A percentile compares a stretch with the other conserved stretches of the same genome.
These are phyloP conservation scores for Cenchrus fungigraminus DNA, from an alignment of 176 grass and related monocot species.

Conservation along the genomic window DNA sequence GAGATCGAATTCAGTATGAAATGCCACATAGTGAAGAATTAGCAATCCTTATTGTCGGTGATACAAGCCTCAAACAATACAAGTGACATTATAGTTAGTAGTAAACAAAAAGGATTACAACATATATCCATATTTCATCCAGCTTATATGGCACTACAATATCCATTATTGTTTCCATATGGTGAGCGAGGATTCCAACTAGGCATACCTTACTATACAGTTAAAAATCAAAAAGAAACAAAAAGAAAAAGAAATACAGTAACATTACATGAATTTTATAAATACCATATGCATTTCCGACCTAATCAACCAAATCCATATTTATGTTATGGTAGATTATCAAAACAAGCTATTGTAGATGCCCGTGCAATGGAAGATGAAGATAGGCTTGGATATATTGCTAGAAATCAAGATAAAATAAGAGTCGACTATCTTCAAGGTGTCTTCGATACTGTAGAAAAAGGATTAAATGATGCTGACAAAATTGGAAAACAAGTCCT, in stretches of 20 bases:
- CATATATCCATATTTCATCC: background rate
- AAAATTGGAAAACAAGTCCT: background rate
- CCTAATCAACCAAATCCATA: too few species aligned
- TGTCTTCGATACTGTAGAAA: background rate
- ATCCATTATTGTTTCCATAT: conserved; percentile 21
- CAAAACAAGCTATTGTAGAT: background rate
- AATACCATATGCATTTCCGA: too few species aligned
- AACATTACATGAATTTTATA: background rate
- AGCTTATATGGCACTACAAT: background rate
- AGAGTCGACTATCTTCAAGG: background rate
- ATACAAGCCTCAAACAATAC: too few species aligned
- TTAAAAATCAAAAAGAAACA: too few species aligned
- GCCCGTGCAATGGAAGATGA: background rate
- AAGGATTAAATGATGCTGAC: background rate
- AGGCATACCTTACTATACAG: background rate
- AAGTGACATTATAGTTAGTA: too few species aligned
- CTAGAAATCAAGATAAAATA: background rate
- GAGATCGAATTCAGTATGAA: too few species aligned
- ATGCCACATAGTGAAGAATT: too few species aligned
- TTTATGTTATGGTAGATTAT: background rate
- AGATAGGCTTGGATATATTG: background rate
- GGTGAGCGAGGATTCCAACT: background rate
- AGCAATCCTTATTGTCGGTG: too few species aligned
- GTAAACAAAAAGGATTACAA: too few species aligned
- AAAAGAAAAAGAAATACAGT: background rate